Evolutionary conservation across 2,329 filamentous ascomycete species (phyloP), one percentile per base, ranked within the genome.

Genomic region (Chaetomium globosum): DNA sequence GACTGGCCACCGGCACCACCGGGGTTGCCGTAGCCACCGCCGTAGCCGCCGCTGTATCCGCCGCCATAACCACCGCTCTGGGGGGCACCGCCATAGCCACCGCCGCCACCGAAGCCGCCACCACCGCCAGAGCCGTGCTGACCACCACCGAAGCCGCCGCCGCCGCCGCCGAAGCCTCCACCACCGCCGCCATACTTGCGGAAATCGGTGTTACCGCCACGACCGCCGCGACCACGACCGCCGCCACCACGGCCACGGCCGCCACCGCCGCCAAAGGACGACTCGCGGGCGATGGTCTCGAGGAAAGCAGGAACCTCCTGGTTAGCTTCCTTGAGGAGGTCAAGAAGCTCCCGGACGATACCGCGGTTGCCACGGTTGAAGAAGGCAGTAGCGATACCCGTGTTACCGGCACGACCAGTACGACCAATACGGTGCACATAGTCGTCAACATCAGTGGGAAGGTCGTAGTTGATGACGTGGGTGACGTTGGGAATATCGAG

Each of bases 351-450:
- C 72, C 95, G 91, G 70, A 98, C 95, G 72, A 99, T 92, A 81
- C 95, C 95, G 74, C 95, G 92, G 85, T 99, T 99, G 76, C 94
- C 94, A 77, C 95, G 94, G 87, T 99, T 99, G 89, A 99, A 98
- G 86, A 99, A 99, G 64, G 95, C 95, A 73, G 95, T 99, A 6
- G 95, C 92, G 72, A 97, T 89, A 89, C 95, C 95, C 74, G 94
- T 98, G 85, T 99, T 99, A 79, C 95, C 95, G 71, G 95, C 95
- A 92, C 95, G 95, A 77, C 95, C 95, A 71, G 95, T 99, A 94
- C 95, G 95, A 89, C 95, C 95, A 75, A 99, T 99, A 79, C 95
- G 92, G 81, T 99, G 95, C 65, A 99, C 95, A 73, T 99, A 99
- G 80, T 98, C 95, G 75, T 98, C 95, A 74, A 98, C 96, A 75